phyloP scores from a whole-genome alignment of 352 stramenopile genomes.

The Phytopythium aichiense region DNA sequence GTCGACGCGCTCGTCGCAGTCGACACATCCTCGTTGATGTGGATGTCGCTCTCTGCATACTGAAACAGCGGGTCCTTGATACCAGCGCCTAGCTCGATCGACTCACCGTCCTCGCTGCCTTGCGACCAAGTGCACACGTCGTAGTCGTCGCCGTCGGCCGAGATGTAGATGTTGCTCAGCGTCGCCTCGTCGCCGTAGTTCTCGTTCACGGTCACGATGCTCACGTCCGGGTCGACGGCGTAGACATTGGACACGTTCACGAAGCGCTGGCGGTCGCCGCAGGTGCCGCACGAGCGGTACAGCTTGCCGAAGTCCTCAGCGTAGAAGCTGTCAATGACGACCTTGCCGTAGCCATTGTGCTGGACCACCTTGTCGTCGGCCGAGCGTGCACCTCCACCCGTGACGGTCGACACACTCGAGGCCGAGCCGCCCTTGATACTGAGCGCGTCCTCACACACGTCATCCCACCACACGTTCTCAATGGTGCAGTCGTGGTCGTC shows the following conservation, averaged over 20 bases:
- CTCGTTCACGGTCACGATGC: slow-evolving; percentile 41
- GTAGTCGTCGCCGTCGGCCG: slow-evolving; percentile 10
- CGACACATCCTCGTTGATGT: slow-evolving; percentile 16
- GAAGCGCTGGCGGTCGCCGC: slow-evolving; percentile 20
- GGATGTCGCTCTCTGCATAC: slow-evolving; percentile 11
- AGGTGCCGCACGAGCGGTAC: slow-evolving; percentile 41
- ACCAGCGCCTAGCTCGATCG: slow-evolving; percentile 21
- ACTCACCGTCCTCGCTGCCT: slow-evolving; percentile 15
- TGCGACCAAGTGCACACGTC: slow-evolving; percentile 33
- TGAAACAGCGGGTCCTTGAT: slow-evolving; percentile 16
- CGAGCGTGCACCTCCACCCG: slow-evolving; percentile 33
- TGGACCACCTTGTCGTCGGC: slow-evolving; percentile 51
- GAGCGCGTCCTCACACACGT: slow-evolving; percentile 43
- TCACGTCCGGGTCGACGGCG: slow-evolving; percentile 27
- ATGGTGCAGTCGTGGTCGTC: slow-evolving; percentile 31
- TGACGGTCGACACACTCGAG: slow-evolving; percentile 23
- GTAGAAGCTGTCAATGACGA: slow-evolving; percentile 48
- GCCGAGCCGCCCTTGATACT: slow-evolving; percentile 34
- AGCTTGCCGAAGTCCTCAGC: slow-evolving; percentile 42
- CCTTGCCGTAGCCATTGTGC: slow-evolving; percentile 37
- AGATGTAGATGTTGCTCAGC: slow-evolving; percentile 33
- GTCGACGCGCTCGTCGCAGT: background rate
- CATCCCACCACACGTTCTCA: slow-evolving; percentile 57
- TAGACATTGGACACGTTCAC: slow-evolving; percentile 32
- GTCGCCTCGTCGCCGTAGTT: slow-evolving; percentile 31